Conservation (phyloP, 345 rosid genomes). For the Populus pruinosa region DNA sequence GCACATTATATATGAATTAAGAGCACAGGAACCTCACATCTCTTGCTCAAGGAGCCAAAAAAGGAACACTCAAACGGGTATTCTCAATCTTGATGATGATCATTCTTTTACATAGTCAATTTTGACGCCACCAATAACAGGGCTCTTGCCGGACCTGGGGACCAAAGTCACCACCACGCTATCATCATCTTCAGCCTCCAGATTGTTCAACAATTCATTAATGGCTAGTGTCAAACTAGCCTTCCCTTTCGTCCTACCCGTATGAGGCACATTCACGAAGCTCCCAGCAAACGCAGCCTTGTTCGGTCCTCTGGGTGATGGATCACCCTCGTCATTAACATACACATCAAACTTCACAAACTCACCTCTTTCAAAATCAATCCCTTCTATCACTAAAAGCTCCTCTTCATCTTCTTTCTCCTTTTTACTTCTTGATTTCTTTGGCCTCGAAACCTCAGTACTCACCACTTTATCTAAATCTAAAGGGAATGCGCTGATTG, state of each 20-base stretch:
- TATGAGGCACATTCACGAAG: conserved; percentile 54
- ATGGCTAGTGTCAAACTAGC: conserved; percentile 42
- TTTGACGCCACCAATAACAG: conserved; percentile 34
- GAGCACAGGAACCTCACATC: too few species aligned
- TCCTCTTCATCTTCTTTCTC: conserved; percentile 31
- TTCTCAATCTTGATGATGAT: background rate
- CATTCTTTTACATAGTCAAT: conserved; percentile 30
- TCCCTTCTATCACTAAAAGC: conserved; percentile 39
- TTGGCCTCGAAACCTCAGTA: conserved; percentile 14
- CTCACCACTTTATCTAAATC: conserved; percentile 11
- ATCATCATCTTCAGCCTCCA: conserved; percentile 50
- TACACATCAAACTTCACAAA: conserved; percentile 51
- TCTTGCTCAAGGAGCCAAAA: background rate
- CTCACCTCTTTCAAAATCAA: conserved; percentile 36
- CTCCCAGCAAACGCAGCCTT: conserved; percentile 58
- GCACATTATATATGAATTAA: too few species aligned
- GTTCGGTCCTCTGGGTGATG: conserved; percentile 18
- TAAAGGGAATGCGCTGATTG: conserved; percentile 5
- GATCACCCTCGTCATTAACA: conserved; percentile 45
- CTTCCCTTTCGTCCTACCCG: conserved; percentile 36
- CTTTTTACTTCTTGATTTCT: background rate
- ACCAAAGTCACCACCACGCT: conserved; percentile 47
- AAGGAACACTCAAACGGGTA: too few species aligned
- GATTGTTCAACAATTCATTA: conserved; percentile 51
- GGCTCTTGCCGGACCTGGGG: conserved; percentile 35